Conservation (phyloP, 164 flowering plant genomes). For the Umbellularia californica region DNA sequence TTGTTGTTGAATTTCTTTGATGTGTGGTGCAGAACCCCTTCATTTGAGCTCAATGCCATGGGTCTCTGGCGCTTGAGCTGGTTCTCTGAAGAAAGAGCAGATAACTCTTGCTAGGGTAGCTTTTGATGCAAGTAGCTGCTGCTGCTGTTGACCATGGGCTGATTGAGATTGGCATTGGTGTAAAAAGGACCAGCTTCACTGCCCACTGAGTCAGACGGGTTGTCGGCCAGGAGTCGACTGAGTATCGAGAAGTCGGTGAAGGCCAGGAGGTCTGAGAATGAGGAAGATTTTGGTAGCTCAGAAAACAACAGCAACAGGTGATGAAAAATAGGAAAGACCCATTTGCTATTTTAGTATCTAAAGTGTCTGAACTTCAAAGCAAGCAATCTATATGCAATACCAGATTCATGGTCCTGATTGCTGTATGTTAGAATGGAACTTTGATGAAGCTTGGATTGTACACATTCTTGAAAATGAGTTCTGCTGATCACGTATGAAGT, state of each 20-base stretch:
- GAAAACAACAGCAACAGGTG: too few relatives aligned
- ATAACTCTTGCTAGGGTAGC: not conserved
- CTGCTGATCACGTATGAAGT: too few relatives aligned
- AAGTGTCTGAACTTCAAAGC: too few relatives aligned
- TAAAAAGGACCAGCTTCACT: not conserved
- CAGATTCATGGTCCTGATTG: too few relatives aligned
- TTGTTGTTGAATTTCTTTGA: slow-evolving; percentile 12
- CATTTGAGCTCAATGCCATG: not conserved
- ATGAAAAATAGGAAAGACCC: too few relatives aligned
- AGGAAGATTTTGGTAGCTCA: slow-evolving; percentile 8
- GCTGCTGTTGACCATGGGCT: not conserved
- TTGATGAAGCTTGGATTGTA: too few relatives aligned
- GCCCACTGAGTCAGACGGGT: not conserved
- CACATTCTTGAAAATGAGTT: too few relatives aligned
- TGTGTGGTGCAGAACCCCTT: not conserved
- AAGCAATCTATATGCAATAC: too few relatives aligned
- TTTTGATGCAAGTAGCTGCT: not conserved
- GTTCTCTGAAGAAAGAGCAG: not conserved
- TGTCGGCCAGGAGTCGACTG: slow-evolving; percentile 7
- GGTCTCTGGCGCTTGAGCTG: slow-evolving; percentile 11
- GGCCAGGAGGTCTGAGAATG: slow-evolving; percentile 12
- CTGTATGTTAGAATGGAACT: too few relatives aligned
- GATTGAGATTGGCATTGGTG: not conserved
- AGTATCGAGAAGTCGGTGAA: slow-evolving; percentile 12
- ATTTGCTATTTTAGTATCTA: too few relatives aligned